phyloP scores from a whole-genome alignment of 2,329 filamentous ascomycete genomes.

The Epicoccum sorghinum region DNA sequence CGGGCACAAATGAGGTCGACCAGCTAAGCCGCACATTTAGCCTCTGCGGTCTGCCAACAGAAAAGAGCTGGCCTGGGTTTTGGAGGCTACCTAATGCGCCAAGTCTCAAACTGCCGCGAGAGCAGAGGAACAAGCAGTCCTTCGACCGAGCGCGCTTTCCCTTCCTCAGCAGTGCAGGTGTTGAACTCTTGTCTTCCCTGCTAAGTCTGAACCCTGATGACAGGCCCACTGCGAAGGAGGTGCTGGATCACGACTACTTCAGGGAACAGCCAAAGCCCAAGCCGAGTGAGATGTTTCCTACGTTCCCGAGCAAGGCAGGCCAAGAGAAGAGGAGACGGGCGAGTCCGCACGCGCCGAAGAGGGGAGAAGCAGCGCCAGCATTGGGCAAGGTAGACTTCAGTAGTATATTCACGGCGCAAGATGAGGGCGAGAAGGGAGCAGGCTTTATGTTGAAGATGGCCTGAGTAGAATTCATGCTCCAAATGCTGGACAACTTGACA shows the following conservation, averaged over 20 bases:
- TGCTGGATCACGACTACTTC: slow-evolving; percentile 85
- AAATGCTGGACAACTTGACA: background rate
- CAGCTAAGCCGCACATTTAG: slow-evolving; percentile 82
- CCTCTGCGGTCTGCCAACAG: slow-evolving; percentile 83
- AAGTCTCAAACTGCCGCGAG: slow-evolving; percentile 68
- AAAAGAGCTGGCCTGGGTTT: slow-evolving; percentile 85
- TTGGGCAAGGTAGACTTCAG: slow-evolving; percentile 57
- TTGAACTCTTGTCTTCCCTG: slow-evolving; percentile 70
- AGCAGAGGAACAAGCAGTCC: slow-evolving; percentile 49
- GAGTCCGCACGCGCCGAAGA: slow-evolving; percentile 81
- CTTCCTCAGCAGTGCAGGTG: slow-evolving; percentile 76
- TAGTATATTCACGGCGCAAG: slow-evolving; percentile 56
- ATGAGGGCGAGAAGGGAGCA: slow-evolving; percentile 55
- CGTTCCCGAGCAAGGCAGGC: slow-evolving; percentile 93
- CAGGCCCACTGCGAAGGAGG: slow-evolving; percentile 73
- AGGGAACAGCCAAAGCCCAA: slow-evolving; percentile 88
- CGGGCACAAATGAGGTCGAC: slow-evolving; percentile 91
- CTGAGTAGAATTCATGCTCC: slow-evolving; percentile 7
- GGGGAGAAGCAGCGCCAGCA: slow-evolving; percentile 65
- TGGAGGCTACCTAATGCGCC: slow-evolving; percentile 85
- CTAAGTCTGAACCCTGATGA: slow-evolving; percentile 75
- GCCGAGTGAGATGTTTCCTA: slow-evolving; percentile 90
- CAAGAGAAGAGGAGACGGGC: slow-evolving; percentile 79
- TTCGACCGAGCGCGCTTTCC: slow-evolving; percentile 80
- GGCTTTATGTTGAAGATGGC: slow-evolving; percentile 52